These are phyloP conservation scores for Scolecobasidium constrictum DNA, from an alignment of 2,329 filamentous ascomycete genomes.

Conservation along the genomic window DNA sequence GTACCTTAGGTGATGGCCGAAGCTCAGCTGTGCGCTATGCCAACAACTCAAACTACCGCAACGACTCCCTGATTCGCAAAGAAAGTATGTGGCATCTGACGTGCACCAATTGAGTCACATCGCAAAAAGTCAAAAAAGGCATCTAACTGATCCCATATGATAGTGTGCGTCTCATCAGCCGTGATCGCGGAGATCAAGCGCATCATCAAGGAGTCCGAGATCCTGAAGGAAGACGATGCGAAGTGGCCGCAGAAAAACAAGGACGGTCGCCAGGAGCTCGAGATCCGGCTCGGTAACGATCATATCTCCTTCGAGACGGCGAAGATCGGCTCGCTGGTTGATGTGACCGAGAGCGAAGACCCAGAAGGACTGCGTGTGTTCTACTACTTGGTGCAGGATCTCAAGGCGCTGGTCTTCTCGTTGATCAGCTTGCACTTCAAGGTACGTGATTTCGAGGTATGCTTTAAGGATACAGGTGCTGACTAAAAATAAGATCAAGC, in stretches of 20 bases:
- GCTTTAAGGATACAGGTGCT: too few species aligned
- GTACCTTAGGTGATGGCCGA: constrained; percentile 81
- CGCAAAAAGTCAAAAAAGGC: neutral
- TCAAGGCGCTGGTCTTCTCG: constrained; percentile 94
- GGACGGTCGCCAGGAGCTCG: constrained; percentile 90
- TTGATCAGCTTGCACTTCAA: constrained; percentile 97
- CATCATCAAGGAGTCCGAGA: constrained; percentile 94
- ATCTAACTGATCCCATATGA: constrained; percentile 8
- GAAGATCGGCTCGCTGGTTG: constrained; percentile 93
- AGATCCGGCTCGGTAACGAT: constrained; percentile 86
- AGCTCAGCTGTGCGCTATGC: constrained; percentile 93
- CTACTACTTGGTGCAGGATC: constrained; percentile 95
- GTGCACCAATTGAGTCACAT: neutral
- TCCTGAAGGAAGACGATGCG: constrained; percentile 97
- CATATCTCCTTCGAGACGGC: constrained; percentile 99
- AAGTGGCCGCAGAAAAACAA: constrained; percentile 99
- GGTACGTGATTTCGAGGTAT: constrained; percentile 29
- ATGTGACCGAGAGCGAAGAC: constrained; percentile 91
- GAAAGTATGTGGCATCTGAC: constrained; percentile 74
- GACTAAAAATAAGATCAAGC: too few species aligned
- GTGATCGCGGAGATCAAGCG: constrained; percentile 91
- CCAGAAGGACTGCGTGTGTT: constrained; percentile 94
- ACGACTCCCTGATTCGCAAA: constrained; percentile 97
- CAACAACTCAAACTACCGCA: constrained; percentile 99
- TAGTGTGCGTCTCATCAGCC: constrained; percentile 94